Evolutionary conservation across 768 basidiomycete species (phyloP).

Genomic region (Boletellus ananas): DNA sequence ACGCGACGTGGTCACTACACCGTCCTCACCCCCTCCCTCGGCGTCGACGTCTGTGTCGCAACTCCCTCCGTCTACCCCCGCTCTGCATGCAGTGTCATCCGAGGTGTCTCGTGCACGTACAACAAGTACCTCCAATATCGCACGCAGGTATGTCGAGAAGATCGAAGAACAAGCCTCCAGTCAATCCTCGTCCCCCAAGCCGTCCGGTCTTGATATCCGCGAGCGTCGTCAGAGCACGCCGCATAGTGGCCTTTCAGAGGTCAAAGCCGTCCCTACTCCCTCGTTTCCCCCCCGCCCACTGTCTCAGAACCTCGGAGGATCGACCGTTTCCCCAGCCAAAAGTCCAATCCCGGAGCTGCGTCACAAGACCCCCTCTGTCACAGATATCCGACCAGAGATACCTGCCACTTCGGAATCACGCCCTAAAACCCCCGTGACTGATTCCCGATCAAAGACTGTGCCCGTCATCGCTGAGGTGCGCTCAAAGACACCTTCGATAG

Average conservation of each 20-base stretch:
- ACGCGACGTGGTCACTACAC: slow-evolving; percentile 7
- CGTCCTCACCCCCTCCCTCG: slow-evolving; percentile 2
- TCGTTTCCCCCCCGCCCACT: slow-evolving; percentile 10
- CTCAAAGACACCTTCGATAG: slow-evolving; percentile 18
- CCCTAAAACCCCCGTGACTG: slow-evolving; percentile 21
- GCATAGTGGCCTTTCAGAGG: slow-evolving; percentile 16
- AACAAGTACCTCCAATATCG: slow-evolving; percentile 34
- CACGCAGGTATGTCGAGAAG: slow-evolving; percentile 36
- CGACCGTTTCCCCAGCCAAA: slow-evolving; percentile 10
- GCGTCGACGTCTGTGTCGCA: slow-evolving; percentile 4
- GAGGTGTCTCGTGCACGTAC: slow-evolving; percentile 28
- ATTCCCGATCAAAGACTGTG: slow-evolving; percentile 11
- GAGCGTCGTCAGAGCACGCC: slow-evolving; percentile 54
- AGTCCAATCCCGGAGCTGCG: slow-evolving; percentile 15
- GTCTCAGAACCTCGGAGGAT: slow-evolving; percentile 20
- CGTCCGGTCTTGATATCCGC: slow-evolving; percentile 29
- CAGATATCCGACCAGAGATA: slow-evolving; percentile 21
- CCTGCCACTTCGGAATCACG: slow-evolving; percentile 14
- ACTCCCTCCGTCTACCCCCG: background rate
- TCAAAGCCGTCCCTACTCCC: slow-evolving; percentile 14
- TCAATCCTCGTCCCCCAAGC: slow-evolving; percentile 28
- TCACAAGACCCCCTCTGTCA: slow-evolving; percentile 15
- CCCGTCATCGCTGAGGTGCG: slow-evolving; percentile 11
- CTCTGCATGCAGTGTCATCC: slow-evolving; percentile 8
- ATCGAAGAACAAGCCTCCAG: slow-evolving; percentile 37